These are phyloP conservation scores for Colletotrichum endophyticum DNA, from an alignment of 2,329 filamentous ascomycete species.

Conservation along the genomic window DNA sequence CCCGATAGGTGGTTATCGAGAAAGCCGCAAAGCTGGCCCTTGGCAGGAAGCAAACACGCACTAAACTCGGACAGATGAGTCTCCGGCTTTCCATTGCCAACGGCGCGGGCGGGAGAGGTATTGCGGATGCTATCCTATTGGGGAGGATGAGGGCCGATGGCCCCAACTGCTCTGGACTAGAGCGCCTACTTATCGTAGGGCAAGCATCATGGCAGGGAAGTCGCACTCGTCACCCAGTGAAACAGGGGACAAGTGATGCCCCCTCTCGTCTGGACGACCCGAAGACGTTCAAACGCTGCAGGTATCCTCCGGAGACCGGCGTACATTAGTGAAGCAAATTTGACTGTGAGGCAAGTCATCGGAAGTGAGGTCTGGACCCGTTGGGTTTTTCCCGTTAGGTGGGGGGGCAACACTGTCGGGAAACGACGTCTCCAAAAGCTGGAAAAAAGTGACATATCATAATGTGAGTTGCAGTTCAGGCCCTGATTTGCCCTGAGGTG, in stretches of 20 bases:
- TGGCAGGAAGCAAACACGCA: not conserved
- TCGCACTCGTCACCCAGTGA: not conserved
- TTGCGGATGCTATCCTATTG: not conserved
- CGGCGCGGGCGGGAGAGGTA: not conserved
- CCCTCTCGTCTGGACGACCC: not conserved
- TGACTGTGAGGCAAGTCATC: not conserved
- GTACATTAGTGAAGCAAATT: not conserved
- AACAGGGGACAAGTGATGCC: conserved; percentile 5
- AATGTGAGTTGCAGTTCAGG: not conserved
- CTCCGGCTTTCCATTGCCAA: not conserved
- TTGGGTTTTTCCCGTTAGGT: not conserved
- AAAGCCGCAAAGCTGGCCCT: not conserved
- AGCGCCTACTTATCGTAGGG: not conserved
- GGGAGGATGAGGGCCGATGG: not conserved
- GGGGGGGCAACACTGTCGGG: not conserved
- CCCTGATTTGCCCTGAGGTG: not conserved
- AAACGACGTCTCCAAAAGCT: not conserved
- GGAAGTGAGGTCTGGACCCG: not conserved
- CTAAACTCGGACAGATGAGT: not conserved
- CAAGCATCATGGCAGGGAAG: not conserved
- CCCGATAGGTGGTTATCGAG: conserved; percentile 8
- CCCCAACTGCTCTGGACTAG: not conserved
- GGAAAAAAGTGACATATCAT: not conserved
- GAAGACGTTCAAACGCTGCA: not conserved
- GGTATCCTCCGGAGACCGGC: not conserved